phyloP scores from a whole-genome alignment of 345 rosid species.

The Linum tenue region DNA sequence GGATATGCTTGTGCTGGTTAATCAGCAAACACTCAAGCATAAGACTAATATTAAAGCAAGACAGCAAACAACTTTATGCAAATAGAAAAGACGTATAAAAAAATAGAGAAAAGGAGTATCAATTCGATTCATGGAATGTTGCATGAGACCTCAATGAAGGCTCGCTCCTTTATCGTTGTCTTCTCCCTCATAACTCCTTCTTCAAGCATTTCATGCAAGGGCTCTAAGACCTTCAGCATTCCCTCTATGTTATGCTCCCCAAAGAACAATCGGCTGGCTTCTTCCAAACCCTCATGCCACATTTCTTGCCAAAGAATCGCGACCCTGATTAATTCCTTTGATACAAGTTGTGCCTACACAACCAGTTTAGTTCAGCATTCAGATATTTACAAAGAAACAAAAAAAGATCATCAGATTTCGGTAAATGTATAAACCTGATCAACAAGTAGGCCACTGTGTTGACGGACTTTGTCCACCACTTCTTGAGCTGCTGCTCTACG shows the following conservation, averaged over 20 bases:
- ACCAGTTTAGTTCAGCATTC: conserved; percentile 10
- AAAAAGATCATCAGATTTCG: neutral
- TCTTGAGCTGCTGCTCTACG: conserved; percentile 93
- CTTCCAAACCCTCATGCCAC: conserved; percentile 99
- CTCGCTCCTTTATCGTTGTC: conserved; percentile 75
- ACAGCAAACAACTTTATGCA: neutral
- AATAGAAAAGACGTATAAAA: neutral
- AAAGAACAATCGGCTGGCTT: conserved; percentile 95
- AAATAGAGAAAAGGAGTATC: neutral
- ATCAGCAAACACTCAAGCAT: neutral
- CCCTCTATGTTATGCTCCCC: conserved; percentile 97
- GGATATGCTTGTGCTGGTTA: neutral
- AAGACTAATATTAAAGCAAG: neutral
- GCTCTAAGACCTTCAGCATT: conserved; percentile 91
- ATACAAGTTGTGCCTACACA: conserved; percentile 87
- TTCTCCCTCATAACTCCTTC: conserved; percentile 71
- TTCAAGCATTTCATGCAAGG: conserved; percentile 80
- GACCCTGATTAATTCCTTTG: conserved; percentile 84
- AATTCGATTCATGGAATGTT: neutral
- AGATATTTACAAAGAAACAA: neutral
- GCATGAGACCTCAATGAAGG: conserved; percentile 78
- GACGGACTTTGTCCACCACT: conserved; percentile 95
- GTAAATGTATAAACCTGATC: conserved; percentile 58
- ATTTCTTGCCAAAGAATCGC: conserved; percentile 98
- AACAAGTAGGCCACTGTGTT: conserved; percentile 86